These are phyloP conservation scores for Stenogyne calaminthoides DNA, from an alignment of 305 asterid species.

Conservation along the genomic window DNA sequence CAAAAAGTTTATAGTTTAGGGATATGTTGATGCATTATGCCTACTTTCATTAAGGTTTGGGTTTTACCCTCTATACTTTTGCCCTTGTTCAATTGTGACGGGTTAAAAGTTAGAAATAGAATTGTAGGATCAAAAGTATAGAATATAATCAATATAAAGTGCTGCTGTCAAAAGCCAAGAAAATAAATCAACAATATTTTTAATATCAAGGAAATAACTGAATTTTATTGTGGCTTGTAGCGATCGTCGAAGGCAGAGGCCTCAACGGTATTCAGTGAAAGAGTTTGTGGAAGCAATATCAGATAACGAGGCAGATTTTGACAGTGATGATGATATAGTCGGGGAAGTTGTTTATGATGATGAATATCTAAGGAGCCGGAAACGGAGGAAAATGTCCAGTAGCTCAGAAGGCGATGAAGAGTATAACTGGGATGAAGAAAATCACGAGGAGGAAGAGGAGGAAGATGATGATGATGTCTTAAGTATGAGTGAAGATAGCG, in stretches of 20 bases:
- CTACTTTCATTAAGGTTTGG: background rate
- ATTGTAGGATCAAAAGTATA: background rate
- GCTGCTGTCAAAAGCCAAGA: background rate
- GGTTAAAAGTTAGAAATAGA: background rate
- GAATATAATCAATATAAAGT: no score
- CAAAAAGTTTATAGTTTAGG: no score
- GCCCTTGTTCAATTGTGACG: background rate
- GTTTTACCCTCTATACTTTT: background rate
- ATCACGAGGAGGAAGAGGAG: conserved; percentile 85
- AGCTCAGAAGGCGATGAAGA: conserved; percentile 97
- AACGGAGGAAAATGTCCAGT: conserved; percentile 67
- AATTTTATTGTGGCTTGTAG: conserved; percentile 46
- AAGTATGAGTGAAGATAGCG: conserved; percentile 77
- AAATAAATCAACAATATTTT: background rate
- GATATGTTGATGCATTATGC: no score
- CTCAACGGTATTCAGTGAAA: conserved; percentile 73
- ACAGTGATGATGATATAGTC: conserved; percentile 94
- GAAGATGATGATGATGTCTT: conserved; percentile 54
- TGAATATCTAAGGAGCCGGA: conserved; percentile 69
- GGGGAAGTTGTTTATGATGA: conserved; percentile 98
- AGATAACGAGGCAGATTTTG: conserved; percentile 75
- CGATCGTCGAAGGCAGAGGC: conserved; percentile 86
- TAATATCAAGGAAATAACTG: conserved; percentile 17
- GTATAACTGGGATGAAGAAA: conserved; percentile 75
- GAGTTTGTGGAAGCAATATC: conserved; percentile 82